A percentile compares a stretch with the other conserved stretches of the same genome.
These are phyloP conservation scores for Ilex paraguariensis DNA, from an alignment of 305 asterid species.

Conservation along the genomic window DNA sequence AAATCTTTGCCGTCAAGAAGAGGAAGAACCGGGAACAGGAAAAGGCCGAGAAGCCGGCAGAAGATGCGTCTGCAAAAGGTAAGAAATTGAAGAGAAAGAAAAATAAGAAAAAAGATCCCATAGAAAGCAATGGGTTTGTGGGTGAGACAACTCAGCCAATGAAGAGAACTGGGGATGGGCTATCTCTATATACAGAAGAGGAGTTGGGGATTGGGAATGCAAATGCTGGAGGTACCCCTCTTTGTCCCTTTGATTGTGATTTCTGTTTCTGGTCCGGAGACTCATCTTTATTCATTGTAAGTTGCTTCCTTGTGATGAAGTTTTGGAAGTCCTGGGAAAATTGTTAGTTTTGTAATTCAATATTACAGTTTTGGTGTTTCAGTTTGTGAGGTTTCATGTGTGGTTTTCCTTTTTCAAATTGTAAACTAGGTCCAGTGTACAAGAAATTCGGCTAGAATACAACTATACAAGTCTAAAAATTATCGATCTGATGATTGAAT, in stretches of 20 bases:
- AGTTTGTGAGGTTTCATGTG: too few species aligned
- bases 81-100: slow-evolving; percentile 23
- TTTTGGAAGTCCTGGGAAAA: too few species aligned
- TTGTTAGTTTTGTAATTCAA: too few species aligned
- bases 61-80: slow-evolving; percentile 14
- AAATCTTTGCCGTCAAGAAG: slow-evolving; percentile 54
- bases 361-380: too few species aligned
- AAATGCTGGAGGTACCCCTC: slow-evolving; percentile 63
- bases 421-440: too few species aligned
- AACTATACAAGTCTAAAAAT: too few species aligned
- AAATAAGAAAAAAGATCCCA: slow-evolving; percentile 4
- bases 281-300: too few species aligned
- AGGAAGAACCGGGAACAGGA: slow-evolving; percentile 33
- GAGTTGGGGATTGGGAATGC: slow-evolving; percentile 57
- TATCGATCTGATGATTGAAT: too few species aligned
- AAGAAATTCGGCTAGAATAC: too few species aligned
- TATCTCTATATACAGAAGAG: slow-evolving; percentile 60
- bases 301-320: too few species aligned
- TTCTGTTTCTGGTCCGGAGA: slow-evolving; percentile 61
- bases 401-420: too few species aligned
- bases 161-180: slow-evolving; percentile 70
- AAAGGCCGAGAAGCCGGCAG: slow-evolving; percentile 14
- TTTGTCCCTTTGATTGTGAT: slow-evolving; percentile 81
- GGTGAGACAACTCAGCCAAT: slow-evolving; percentile 19
- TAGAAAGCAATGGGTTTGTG: slow-evolving; percentile 5